Evolutionary conservation across 495 filamentous ascomycete species (phyloP).

Genomic region (Penicillium fimorum): DNA sequence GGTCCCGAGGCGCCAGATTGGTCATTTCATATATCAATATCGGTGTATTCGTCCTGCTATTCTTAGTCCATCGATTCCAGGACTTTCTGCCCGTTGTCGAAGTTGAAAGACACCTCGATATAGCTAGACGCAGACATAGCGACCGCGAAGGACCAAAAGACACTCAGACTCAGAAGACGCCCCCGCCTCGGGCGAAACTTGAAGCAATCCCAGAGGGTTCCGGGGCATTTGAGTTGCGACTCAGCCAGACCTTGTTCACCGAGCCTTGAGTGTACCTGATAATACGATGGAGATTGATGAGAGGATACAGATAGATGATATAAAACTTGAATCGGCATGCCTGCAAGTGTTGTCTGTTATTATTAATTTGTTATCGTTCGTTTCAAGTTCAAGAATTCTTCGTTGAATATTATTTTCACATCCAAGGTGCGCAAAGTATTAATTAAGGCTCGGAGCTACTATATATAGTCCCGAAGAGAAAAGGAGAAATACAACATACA

Average conservation of each 20-base stretch:
- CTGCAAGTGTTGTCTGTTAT: neutral
- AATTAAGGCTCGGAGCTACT: too few species aligned
- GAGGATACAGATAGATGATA: neutral
- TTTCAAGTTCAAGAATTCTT: neutral
- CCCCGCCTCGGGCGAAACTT: neutral
- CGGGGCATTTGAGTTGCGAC: slow-evolving; percentile 4
- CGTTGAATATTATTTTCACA: neutral
- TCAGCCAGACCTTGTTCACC: slow-evolving; percentile 9
- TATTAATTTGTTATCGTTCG: neutral
- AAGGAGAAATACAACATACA: too few species aligned
- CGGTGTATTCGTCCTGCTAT: slow-evolving; percentile 52
- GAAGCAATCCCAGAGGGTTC: slow-evolving; percentile 1
- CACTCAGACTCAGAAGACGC: neutral
- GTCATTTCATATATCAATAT: slow-evolving; percentile 62
- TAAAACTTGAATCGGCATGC: neutral
- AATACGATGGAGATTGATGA: neutral
- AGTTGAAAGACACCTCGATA: slow-evolving; percentile 5
- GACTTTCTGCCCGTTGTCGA: slow-evolving; percentile 7
- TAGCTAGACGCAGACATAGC: neutral
- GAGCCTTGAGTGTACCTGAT: slow-evolving; percentile 4
- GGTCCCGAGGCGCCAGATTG: slow-evolving; percentile 42
- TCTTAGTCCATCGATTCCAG: slow-evolving; percentile 18
- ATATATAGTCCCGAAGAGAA: too few species aligned
- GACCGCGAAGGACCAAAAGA: slow-evolving; percentile 1
- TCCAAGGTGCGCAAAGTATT: neutral